Evolutionary conservation across 768 basidiomycete genomes (phyloP), one percentile per base, ranked within the genome.

Genomic region (Piloderma croceum): DNA sequence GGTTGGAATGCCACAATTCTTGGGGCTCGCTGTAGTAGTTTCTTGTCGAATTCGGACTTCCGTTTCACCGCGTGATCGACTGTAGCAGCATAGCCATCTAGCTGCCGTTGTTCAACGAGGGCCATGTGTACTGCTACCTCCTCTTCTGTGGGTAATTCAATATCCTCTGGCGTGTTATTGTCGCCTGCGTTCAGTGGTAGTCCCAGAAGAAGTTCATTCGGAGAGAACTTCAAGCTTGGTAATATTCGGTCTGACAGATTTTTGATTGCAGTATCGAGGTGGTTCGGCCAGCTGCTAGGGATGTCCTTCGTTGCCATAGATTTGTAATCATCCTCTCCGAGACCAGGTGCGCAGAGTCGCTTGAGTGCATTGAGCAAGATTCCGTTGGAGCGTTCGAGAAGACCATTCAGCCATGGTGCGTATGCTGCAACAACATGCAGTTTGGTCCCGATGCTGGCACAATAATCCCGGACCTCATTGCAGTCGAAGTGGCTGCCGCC

Each of bases 151-250:
- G 48, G 13, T 12, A 17, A 38, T 17, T 19, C 18, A n/a, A n/a
- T n/a, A 0, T 41, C 47, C 7, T 59, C 60, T 1, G 46, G 56
- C 6, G 39, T 42, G 1, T 44, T 31, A 4, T 44, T 47, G 3
- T 51, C 56, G 3, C 7, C 33, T 5, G 24, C 62, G 49, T 64
- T 63, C 25, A 63, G 42, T 0, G 58, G 54, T 5, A 58, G 29
- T 0, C 60, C 59, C 1, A 67, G 48, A 0, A 63, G 34, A 0
- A 67, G 38, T 42, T 67, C 64, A 18, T 61, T 60, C 1, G 64
- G 65, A n/a, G n/a, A n/a, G n/a, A n/a, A n/a, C n/a, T n/a, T n/a
- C n/a, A n/a, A n/a, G n/a, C n/a, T n/a, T n/a, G n/a, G n/a, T 0
- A 62, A 44, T 1, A 62, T 43, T 1, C 52, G 31, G 5, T 15